Percentiles rank a stretch among this genome's conserved stretches.
These are phyloP conservation scores for Mycena crocata DNA, from an alignment of 768 basidiomycete genomes.

Conservation along the genomic window DNA sequence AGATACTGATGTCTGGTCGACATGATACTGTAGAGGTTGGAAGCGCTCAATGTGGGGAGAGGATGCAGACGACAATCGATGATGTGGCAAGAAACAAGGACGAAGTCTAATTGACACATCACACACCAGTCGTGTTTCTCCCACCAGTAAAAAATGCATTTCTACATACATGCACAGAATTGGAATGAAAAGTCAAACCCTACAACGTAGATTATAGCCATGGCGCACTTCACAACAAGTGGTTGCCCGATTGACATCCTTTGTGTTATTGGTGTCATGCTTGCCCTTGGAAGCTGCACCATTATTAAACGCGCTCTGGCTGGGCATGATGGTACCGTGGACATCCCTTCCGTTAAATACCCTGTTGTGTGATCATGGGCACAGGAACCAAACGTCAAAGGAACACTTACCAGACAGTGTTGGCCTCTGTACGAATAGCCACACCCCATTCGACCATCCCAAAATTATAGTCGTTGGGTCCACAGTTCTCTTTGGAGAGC, in stretches of 20 bases:
- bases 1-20: too few relatives aligned
- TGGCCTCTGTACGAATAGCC: neutral
- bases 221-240: neutral
- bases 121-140: too few relatives aligned
- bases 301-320: neutral
- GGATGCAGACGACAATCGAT: too few relatives aligned
- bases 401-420: constrained; percentile 4
- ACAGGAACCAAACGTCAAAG: too few relatives aligned
- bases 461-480: neutral
- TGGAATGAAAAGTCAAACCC: too few relatives aligned
- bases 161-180: too few relatives aligned
- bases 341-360: neutral
- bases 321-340: too few relatives aligned
- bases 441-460: neutral
- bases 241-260: neutral
- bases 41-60: too few relatives aligned
- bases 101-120: too few relatives aligned
- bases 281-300: neutral
- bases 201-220: neutral
- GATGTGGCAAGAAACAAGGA: too few relatives aligned
- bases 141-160: too few relatives aligned
- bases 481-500: neutral
- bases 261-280: neutral
- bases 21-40: too few relatives aligned
- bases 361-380: neutral